Evolutionary conservation across 1,139 yeast genomes (phyloP), one percentile per base, ranked within the genome.

Genomic region (Lodderomyces theae): DNA sequence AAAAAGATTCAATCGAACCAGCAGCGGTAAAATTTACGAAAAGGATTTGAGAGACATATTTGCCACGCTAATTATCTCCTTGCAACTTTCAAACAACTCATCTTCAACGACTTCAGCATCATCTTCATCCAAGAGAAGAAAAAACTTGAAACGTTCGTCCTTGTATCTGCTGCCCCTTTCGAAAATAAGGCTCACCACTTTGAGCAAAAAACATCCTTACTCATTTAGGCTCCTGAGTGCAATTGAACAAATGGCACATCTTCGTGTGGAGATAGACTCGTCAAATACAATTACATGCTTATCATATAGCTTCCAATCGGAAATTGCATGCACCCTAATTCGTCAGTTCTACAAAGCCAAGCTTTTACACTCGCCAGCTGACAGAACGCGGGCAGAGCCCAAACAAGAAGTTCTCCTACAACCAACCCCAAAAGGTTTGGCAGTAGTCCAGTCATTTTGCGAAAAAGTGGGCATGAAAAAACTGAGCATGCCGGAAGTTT

Each of bases 371-470:
- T 77, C 81, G 18, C 96, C 96, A 0, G 75, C 77, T 6, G 90
- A 85, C 50, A 69, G 94, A 51, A 83, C 94, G 0, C 57, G 81
- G 40, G 50, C 58, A n/a, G 63, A 56, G 35, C 71, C 81, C 2
- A 72, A 73, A 42, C 60, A 54, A 2, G 57, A 63, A 35, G 63
- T 69, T 0, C 42, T 66, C 3, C 56, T 89, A 26, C 97, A 90
- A 53, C 95, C 96, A 4, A 88, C 97, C 0, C 92, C 97, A 0
- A 92, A 92, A 55, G 98, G 97, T 1, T 78, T 88, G 4, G 81
- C 89, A 0, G 57, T 88, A 0, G 61, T 90, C 2, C 78, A 77
- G 38, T 66, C 72, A 10, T 88, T 82, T 56, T 80, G 84, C 47
- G 65, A 66, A 39, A 72, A 67, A 34, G 63, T 75, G 40, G 95